Conservation (phyloP, 2,329 filamentous ascomycete species). For the Thyridium curvatum region DNA sequence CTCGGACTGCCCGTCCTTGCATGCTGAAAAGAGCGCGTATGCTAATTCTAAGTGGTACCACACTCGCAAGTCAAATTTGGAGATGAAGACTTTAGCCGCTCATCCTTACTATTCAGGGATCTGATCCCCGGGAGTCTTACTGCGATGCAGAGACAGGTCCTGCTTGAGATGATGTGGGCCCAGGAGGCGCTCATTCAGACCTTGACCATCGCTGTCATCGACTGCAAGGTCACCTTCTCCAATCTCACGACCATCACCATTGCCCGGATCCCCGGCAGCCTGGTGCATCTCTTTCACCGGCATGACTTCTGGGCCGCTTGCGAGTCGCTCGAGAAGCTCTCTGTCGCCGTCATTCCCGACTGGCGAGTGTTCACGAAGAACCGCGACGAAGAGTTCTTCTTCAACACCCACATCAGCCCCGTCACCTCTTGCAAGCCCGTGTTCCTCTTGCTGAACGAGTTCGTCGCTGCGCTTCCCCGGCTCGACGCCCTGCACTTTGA, state of each 20-base stretch:
- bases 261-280: constrained; percentile 56
- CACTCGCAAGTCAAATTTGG: no score
- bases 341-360: constrained; percentile 56
- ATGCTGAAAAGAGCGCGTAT: no score
- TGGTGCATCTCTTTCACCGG: constrained; percentile 49
- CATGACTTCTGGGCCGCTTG: constrained; percentile 57
- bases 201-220: constrained; percentile 58
- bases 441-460: constrained; percentile 42
- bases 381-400: constrained; percentile 32
- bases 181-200: constrained; percentile 63
- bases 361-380: constrained; percentile 55
- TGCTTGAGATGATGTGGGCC: constrained; percentile 63
- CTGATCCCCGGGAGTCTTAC: constrained; percentile 15
- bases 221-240: constrained; percentile 48
- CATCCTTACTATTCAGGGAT: background rate
- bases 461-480: constrained; percentile 38
- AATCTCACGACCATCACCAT: constrained; percentile 55
- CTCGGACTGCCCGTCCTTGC: no score
- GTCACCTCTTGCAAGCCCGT: constrained; percentile 44
- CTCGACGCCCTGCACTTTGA: constrained; percentile 58
- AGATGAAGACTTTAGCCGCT: no score
- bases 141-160: constrained; percentile 57
- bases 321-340: constrained; percentile 45
- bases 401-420: constrained; percentile 34
- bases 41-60: no score